Conservation (phyloP, 1,139 yeast species). For the Pneumocystis oryctolagi region DNA sequence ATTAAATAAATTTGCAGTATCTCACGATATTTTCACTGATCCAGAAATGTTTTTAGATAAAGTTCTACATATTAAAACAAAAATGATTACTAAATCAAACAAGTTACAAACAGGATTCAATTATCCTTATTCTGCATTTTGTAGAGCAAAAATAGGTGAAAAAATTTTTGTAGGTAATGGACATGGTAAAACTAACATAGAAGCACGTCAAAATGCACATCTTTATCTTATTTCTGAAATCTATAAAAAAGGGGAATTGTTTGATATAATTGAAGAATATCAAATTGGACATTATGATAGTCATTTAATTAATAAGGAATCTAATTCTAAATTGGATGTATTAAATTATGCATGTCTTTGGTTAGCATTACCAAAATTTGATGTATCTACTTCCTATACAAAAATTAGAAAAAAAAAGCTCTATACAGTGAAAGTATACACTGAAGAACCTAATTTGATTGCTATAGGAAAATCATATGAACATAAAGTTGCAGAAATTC, state of each 20-base stretch:
- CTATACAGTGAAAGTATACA: neutral
- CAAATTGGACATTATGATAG: neutral
- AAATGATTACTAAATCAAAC: neutral
- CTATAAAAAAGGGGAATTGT: neutral
- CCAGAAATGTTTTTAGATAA: neutral
- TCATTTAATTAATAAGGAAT: neutral
- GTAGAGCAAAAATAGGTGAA: neutral
- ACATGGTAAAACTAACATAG: neutral
- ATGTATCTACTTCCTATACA: constrained; percentile 2
- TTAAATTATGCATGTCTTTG: neutral
- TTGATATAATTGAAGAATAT: neutral
- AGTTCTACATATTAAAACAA: neutral
- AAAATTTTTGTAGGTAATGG: neutral
- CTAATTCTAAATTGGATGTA: neutral
- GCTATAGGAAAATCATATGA: constrained; percentile 6
- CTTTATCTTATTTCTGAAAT: neutral
- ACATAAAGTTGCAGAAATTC: constrained; percentile 3
- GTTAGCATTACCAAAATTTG: constrained; percentile 7
- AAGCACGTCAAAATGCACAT: neutral
- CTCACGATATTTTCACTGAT: neutral
- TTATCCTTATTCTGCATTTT: neutral
- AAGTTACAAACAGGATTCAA: neutral
- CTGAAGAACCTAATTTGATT: constrained; percentile 2
- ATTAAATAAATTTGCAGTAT: neutral
- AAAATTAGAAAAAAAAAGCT: constrained; percentile 1